Conservation (phyloP, 2,329 filamentous ascomycete species). For the Tolypocladium album region DNA sequence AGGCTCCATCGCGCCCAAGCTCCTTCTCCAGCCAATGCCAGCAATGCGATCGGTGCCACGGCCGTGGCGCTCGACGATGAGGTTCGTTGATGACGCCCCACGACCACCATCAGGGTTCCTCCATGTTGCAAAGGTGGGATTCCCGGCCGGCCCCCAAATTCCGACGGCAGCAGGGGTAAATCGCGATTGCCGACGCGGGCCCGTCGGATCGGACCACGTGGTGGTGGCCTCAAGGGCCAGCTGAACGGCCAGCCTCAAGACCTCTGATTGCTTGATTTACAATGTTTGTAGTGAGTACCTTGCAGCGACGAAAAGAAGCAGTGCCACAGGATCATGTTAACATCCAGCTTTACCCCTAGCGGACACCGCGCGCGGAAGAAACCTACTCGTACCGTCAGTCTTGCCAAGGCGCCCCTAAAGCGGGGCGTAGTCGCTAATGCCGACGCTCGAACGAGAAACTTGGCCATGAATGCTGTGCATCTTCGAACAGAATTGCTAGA, state of each 20-base stretch:
- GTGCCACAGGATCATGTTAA: no score
- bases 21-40: background rate
- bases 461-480: no score
- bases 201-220: background rate
- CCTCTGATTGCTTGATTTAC: background rate
- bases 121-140: background rate
- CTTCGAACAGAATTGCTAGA: no score
- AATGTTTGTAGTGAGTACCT: no score
- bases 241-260: background rate
- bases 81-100: background rate
- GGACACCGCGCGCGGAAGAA: no score
- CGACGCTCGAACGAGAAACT: no score
- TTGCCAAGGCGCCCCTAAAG: no score
- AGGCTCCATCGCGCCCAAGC: background rate
- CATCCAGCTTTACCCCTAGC: no score
- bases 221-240: no score
- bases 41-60: background rate
- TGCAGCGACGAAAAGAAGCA: no score
- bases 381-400: no score
- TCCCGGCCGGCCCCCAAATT: background rate
- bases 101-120: background rate
- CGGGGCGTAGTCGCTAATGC: no score
- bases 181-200: background rate
- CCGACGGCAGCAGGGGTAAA: background rate
- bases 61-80: background rate